phyloP scores from a whole-genome alignment of 1,139 yeast species.

The Yamadazyma trypodendri region DNA sequence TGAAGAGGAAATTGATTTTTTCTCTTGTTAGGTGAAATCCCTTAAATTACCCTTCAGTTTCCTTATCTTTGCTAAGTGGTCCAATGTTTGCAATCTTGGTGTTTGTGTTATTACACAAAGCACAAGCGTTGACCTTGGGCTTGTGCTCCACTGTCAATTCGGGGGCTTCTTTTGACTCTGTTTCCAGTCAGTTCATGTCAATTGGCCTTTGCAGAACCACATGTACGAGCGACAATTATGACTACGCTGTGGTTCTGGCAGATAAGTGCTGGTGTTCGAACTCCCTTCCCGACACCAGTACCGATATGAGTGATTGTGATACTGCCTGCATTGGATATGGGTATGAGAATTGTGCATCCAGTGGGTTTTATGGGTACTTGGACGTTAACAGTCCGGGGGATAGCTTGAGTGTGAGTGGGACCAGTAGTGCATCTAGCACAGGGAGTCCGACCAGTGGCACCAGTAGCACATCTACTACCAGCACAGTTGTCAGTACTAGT shows the following conservation, averaged over 20 bases:
- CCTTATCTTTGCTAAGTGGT: background rate
- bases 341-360: slow-evolving; percentile 32
- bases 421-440: slow-evolving; percentile 2
- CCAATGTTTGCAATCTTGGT: background rate
- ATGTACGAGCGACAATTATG: slow-evolving; percentile 45
- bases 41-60: background rate
- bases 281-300: slow-evolving; percentile 42
- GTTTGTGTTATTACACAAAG: slow-evolving; percentile 3
- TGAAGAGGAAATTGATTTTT: slow-evolving; percentile 1
- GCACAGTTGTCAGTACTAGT: slow-evolving; percentile 1
- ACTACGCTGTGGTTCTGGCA: slow-evolving; percentile 55
- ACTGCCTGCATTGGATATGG: slow-evolving; percentile 52
- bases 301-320: slow-evolving; percentile 37
- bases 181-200: slow-evolving; percentile 37
- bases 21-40: background rate
- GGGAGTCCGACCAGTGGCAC: no score
- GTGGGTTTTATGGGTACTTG: slow-evolving; percentile 36
- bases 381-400: slow-evolving; percentile 23
- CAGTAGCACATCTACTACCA: slow-evolving; percentile 8
- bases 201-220: slow-evolving; percentile 53
- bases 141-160: slow-evolving; percentile 50
- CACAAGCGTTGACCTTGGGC: slow-evolving; percentile 16
- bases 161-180: slow-evolving; percentile 24
- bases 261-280: slow-evolving; percentile 63
- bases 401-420: slow-evolving; percentile 7